phyloP scores from a whole-genome alignment of 306 rosid genomes.

The Ormosia emarginata region DNA sequence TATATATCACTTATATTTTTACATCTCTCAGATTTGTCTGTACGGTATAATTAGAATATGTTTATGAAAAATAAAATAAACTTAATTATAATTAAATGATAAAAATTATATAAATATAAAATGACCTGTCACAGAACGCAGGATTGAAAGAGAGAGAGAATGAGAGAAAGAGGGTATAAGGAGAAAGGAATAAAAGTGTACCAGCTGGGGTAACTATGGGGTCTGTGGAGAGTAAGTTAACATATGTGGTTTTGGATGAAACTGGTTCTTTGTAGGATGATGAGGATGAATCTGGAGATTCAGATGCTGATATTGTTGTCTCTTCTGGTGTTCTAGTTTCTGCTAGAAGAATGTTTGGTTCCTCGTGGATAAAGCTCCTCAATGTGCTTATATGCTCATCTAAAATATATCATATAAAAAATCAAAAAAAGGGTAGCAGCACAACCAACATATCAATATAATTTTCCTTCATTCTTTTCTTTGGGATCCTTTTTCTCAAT shows the following conservation, averaged over 20 bases:
- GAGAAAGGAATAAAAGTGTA: background rate
- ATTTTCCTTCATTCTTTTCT: slow-evolving; percentile 14
- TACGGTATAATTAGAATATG: too few species aligned
- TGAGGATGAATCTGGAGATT: slow-evolving; percentile 64
- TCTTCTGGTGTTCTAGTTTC: slow-evolving; percentile 47
- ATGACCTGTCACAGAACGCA: too few species aligned
- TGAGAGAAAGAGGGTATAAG: background rate
- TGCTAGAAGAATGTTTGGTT: slow-evolving; percentile 28
- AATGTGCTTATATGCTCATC: slow-evolving; percentile 48
- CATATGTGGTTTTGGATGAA: slow-evolving; percentile 26
- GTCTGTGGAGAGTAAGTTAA: slow-evolving; percentile 16
- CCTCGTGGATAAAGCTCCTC: slow-evolving; percentile 39
- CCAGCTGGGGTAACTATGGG: slow-evolving; percentile 31
- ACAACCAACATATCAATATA: slow-evolving; percentile 12
- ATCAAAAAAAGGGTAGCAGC: background rate
- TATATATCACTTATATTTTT: background rate
- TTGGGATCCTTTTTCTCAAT: slow-evolving; percentile 18
- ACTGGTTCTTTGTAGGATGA: slow-evolving; percentile 55
- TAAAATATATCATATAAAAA: background rate
- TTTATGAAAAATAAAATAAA: too few species aligned
- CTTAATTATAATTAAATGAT: background rate
- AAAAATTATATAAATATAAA: too few species aligned
- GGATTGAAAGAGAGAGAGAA: background rate
- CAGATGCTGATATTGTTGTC: slow-evolving; percentile 38
- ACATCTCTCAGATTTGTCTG: background rate